Base-by-base conservation (phyloP, 371 early-diverging fungal species). In the Mortierella sp. region DNA sequence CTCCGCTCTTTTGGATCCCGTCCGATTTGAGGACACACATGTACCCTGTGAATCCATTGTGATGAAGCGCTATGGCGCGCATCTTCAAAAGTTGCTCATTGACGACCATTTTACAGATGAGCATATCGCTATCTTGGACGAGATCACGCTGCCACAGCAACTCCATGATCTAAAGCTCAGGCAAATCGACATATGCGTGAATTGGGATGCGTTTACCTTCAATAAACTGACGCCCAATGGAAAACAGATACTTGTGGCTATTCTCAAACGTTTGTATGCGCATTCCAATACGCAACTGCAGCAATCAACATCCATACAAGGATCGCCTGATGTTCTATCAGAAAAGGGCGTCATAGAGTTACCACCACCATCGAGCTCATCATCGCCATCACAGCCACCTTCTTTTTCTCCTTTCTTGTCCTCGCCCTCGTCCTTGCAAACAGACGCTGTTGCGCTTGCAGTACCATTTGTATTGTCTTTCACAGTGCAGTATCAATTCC, bases 101-200 rank as follows among this genome's bases (percentile, higher is more conserved):
- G 66, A 55, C 20, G 55, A 65, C 26, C 6, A 20, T 37, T 54
- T 65, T 32, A 54, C 16, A 22, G 55, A 65, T 18, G 66, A 65
- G 3, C 18, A 47, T 65, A 39, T 39, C 16, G n/a, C 20, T 14
- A 22, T 14, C 11, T 39, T 65, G 22, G 66, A 65, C 66, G 28
- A 32, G 40, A 26, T 55, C 40, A 39, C 66, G 4, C 51, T 3
- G n/a, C 51, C 22, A 30, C 18, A 20, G 12, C 8, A 9, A 8
- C 18, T 12, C 14, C 24, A 39, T 26, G 51, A 37, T 55, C 40
- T 51, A 2, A 65, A 40, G 24, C 14, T 65, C 37, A 55, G 30
- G 47, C 24, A 22, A 22, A 37, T 65, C 26, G 66, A 65, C 11
- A 37, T 65, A 12, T 5, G 22, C 22, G 66, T 52, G 24, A 32